phyloP scores from a whole-genome alignment of 78 protist genomes.

The Dictyostelium brefeldianum region DNA sequence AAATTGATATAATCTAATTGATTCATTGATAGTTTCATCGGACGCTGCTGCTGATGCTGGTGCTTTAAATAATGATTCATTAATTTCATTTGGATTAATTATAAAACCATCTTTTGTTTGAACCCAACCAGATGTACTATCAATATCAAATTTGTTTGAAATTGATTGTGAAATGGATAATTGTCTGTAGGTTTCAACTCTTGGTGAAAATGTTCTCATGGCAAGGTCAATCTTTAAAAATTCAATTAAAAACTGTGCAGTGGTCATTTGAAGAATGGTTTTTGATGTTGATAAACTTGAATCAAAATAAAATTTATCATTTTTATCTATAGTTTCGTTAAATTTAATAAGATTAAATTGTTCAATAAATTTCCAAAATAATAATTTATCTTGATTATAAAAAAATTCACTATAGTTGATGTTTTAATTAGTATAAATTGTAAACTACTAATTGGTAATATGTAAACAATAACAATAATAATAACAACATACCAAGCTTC shows the following conservation, averaged over 20 bases:
- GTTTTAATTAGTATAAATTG: no score
- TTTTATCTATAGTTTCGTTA: neutral
- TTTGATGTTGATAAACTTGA: neutral
- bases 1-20: neutral
- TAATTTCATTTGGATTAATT: neutral
- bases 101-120: neutral
- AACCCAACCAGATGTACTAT: neutral
- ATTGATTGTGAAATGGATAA: neutral
- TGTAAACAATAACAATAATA: neutral
- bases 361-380: constrained; percentile 56
- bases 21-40: neutral
- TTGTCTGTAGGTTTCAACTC: constrained; percentile 48
- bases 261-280: neutral
- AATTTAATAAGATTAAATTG: neutral
- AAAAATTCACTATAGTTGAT: constrained; percentile 35
- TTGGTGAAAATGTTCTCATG: constrained; percentile 45
- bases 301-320: neutral
- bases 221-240: constrained; percentile 19
- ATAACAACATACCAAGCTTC: constrained; percentile 39
- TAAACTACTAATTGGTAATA: no score
- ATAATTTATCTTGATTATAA: constrained; percentile 20
- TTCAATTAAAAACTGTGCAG: neutral
- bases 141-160: no score
- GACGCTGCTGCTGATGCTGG: neutral
- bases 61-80: neutral